Conservation (phyloP, 768 basidiomycete genomes). For the Imleria badia region DNA sequence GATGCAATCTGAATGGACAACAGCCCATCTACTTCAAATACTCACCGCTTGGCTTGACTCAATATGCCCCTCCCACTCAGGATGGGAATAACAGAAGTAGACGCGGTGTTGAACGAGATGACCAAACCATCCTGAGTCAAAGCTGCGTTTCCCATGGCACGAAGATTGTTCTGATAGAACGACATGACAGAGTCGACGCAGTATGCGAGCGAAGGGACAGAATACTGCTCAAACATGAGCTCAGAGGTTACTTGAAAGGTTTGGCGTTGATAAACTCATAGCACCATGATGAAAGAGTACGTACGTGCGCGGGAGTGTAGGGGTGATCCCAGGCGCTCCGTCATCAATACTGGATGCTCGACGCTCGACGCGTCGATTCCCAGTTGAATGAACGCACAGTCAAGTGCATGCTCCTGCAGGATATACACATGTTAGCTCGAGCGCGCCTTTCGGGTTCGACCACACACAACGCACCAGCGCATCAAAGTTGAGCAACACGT, state of each 20-base stretch:
- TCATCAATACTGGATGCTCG: constrained; percentile 90
- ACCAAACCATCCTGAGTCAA: constrained; percentile 75
- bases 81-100: constrained; percentile 89
- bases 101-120: constrained; percentile 88
- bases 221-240: constrained; percentile 92
- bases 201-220: constrained; percentile 81
- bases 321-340: constrained; percentile 86
- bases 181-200: constrained; percentile 91
- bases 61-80: constrained; percentile 79
- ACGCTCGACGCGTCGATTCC: constrained; percentile 76
- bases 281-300: constrained; percentile 31
- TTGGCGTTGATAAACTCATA: not conserved
- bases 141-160: constrained; percentile 28
- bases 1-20: not conserved
- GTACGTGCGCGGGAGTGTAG: constrained; percentile 82
- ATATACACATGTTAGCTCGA: constrained; percentile 16
- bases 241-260: constrained; percentile 79
- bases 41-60: constrained; percentile 83
- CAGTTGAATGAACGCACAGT: constrained; percentile 86
- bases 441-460: not conserved
- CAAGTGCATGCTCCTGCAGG: constrained; percentile 88
- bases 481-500: constrained; percentile 89
- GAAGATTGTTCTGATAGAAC: constrained; percentile 76
- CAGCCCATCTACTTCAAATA: not conserved
- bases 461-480: constrained; percentile 67